These are phyloP conservation scores for Millerozyma acaciae DNA, from an alignment of 805 yeast species.

Conservation along the genomic window DNA sequence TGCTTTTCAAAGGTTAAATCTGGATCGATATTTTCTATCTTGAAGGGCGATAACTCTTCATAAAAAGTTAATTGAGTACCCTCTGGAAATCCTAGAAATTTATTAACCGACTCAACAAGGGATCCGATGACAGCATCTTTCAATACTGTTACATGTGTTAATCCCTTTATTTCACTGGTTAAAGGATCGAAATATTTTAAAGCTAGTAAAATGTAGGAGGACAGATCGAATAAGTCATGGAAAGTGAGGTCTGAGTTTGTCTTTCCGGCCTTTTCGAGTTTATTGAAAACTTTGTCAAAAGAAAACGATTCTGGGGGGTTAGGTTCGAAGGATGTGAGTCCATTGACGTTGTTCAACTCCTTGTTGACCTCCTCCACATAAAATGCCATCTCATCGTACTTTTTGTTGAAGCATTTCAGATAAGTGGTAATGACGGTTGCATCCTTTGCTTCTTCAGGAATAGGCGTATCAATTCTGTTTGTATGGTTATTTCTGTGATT, in stretches of 20 bases:
- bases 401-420: constrained; percentile 41
- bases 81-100: constrained; percentile 37
- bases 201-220: constrained; percentile 32
- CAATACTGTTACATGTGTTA: constrained; percentile 54
- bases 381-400: constrained; percentile 50
- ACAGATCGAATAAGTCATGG: constrained; percentile 15
- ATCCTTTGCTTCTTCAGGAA: constrained; percentile 25
- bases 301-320: constrained; percentile 21
- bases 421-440: constrained; percentile 51
- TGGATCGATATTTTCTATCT: constrained; percentile 43
- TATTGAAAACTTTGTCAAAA: constrained; percentile 17
- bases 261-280: constrained; percentile 10
- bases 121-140: constrained; percentile 43
- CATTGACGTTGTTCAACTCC: constrained; percentile 33
- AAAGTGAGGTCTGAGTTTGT: constrained; percentile 7
- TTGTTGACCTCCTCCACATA: constrained; percentile 60
- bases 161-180: constrained; percentile 55
- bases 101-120: constrained; percentile 38
- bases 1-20: constrained; percentile 46
- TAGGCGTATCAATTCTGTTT: constrained; percentile 49
- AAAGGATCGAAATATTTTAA: constrained; percentile 65
- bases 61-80: constrained; percentile 34
- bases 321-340: constrained; percentile 8
- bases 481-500: constrained; percentile 70
- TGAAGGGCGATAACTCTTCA: constrained; percentile 61